phyloP scores from a whole-genome alignment of 352 stramenopile genomes.

The Thalassiosira delicatula region DNA sequence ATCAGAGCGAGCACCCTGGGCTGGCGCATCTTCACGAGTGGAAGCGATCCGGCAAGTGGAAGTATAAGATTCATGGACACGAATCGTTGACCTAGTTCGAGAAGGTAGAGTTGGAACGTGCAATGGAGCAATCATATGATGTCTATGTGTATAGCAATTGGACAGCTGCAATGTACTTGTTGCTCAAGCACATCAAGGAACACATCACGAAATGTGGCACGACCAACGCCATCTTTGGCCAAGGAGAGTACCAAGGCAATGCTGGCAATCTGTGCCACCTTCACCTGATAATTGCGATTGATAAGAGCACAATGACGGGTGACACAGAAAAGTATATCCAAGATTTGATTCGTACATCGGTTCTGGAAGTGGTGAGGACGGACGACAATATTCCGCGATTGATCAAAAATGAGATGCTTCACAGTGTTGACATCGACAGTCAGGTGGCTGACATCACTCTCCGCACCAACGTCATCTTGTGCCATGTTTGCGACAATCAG shows the following conservation, averaged over 20 bases:
- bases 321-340: constrained; percentile 1
- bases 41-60: not conserved
- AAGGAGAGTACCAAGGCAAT: constrained; percentile 38
- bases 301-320: not conserved
- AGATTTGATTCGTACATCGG: constrained; percentile 29
- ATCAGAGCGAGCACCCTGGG: constrained; percentile 14
- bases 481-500: constrained; percentile 8
- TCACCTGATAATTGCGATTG: constrained; percentile 27
- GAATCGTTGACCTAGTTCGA: not conserved
- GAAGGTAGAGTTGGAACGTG: constrained; percentile 1
- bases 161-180: constrained; percentile 5
- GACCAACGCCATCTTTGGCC: constrained; percentile 12
- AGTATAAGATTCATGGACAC: not conserved
- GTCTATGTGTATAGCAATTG: constrained; percentile 25
- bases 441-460: not conserved
- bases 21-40: constrained; percentile 13
- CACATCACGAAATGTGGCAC: not conserved
- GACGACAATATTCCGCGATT: constrained; percentile 22
- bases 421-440: too few relatives aligned
- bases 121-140: constrained; percentile 22
- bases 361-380: constrained; percentile 11
- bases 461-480: not conserved
- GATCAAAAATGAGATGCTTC: too few relatives aligned
- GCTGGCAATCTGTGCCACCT: constrained; percentile 35
- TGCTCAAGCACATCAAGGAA: constrained; percentile 35